Evolutionary conservation across 2,329 filamentous ascomycete species (phyloP), one percentile per base, ranked within the genome.

Genomic region (Trichoderma simmonsii): DNA sequence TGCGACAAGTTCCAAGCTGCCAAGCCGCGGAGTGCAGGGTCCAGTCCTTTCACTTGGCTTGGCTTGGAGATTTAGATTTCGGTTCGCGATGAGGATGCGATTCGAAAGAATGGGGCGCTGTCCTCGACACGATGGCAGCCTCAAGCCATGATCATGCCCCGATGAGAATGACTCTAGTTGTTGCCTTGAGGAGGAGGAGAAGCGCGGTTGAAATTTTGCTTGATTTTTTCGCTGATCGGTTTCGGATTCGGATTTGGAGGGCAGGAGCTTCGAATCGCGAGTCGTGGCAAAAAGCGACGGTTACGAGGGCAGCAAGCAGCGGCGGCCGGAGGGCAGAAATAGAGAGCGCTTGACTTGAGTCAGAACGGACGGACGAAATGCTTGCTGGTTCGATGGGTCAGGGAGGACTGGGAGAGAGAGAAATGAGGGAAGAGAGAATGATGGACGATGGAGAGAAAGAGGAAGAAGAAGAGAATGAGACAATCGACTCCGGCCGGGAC

Each of bases 1-100:
- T 34, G 51, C 60, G 60, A 26, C 32, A 26, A n/a, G 39, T 32
- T 62, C n/a, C n/a, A 62, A 11, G 34, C 3, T 18, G 65, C 65
- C 65, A 68, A 68, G 65, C 51, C 65, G 56, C 65, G 56, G 56
- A 70, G 43, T 61, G 56, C 67, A 28, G 48, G 21, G 67, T 39
- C 67, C 39, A 43, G 39, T 43, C 15, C 39, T 8, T 43, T 43
- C 39, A 18, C 39, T 43, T 43, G 39, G 39, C 39, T 43, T 43
- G 39, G 21, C 18, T 30, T n/a, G 9, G 57, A 39, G 39, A 43
- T 43, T 48, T 32, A 15, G 51, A 28, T n/a, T 51, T 51, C n/a
- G 62, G 36, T 43, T 67, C 32, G 54, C 51, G 65, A 59, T 30
- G 65, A 43, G 65, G 54, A 48, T 60, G 66, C 66, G 57, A 24